Conservation (phyloP, 2,329 filamentous ascomycete genomes). For the Fusarium annulatum region DNA sequence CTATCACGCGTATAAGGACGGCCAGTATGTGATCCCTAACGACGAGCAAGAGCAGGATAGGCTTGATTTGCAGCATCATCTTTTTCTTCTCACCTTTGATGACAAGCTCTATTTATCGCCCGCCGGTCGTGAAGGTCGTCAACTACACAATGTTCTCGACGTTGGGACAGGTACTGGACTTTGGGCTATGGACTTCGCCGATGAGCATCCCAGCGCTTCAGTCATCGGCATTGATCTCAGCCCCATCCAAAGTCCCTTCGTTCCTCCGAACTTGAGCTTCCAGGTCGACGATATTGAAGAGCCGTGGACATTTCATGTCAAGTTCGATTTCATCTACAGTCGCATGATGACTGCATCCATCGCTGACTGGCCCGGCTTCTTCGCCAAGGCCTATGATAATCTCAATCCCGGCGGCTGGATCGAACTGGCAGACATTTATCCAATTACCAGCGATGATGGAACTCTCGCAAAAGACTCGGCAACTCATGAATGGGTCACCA, state of each 20-base stretch:
- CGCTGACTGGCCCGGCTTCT: slow-evolving; percentile 36
- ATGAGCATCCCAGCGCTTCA: slow-evolving; percentile 32
- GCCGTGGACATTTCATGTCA: slow-evolving; percentile 37
- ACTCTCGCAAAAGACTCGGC: slow-evolving; percentile 32
- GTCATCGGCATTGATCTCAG: slow-evolving; percentile 41
- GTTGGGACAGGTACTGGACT: slow-evolving; percentile 45
- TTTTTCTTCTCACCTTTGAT: slow-evolving; percentile 45
- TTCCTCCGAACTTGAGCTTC: slow-evolving; percentile 41
- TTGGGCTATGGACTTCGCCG: slow-evolving; percentile 45
- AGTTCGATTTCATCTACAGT: slow-evolving; percentile 45
- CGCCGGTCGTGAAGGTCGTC: slow-evolving; percentile 15
- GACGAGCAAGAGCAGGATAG: slow-evolving; percentile 33
- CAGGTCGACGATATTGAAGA: slow-evolving; percentile 45
- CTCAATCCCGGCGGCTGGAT: slow-evolving; percentile 42
- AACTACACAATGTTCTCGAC: slow-evolving; percentile 40
- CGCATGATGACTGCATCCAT: slow-evolving; percentile 40
- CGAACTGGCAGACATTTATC: slow-evolving; percentile 38
- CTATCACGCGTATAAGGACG: slow-evolving; percentile 47
- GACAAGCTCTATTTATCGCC: slow-evolving; percentile 40
- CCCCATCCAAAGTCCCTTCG: slow-evolving; percentile 38
- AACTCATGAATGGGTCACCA: slow-evolving; percentile 32
- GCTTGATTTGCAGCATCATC: slow-evolving; percentile 39
- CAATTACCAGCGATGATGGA: slow-evolving; percentile 18
- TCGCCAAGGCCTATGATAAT: slow-evolving; percentile 37
- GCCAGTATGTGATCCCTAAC: slow-evolving; percentile 33